Base-by-base conservation (phyloP, 176 grass and related monocot species). In the Oryza coarctata region DNA sequence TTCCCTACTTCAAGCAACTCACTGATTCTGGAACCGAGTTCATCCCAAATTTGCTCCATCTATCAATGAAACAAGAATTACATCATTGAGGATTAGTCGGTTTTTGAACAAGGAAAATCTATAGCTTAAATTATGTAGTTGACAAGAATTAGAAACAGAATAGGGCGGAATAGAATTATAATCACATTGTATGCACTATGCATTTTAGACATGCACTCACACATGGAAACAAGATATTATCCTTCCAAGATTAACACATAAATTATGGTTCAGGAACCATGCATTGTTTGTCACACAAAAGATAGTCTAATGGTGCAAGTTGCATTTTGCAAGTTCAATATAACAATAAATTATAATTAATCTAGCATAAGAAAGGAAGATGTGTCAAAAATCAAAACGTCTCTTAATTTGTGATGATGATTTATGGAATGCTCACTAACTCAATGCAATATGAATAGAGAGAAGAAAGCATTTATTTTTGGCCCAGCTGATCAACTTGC, bases 41-140 rank as follows among this genome's bases (percentile, higher is more conserved):
- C 95, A 73, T 90, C 90, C 90, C 90, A 95, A 28, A 95, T 91
- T 87, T 90, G 88, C 29, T 90, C 79, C 84, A 98, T 90, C 95
- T 91, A 88, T 29, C 47, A 28, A 87, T 3, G 70, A 83, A 44
- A 65, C 50, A 85, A 84, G 10, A 71, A 69, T 12, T 65, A 15
- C 66, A 79, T 22, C 6, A 70, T 73, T 83, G 12, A 65, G 28
- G 70, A 83, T 63, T 33, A 58, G 65, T 66, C 34, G 57, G 17
- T 36, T 40, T 39, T 32, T 50, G 34, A 65, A 9, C 0, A 12
- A 27, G 39, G 10, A 89, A 85, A 27, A 72, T 12, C 28, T 64
- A 20, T 9, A 68, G 25, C 62, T 36, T 41, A 70, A 67, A 34
- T 12, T 18, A 52, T 50, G 20, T 55, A 44, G 55, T n/a, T 58